Evolutionary conservation across 1,139 yeast genomes (phyloP).

Genomic region (Pichia sp.): DNA sequence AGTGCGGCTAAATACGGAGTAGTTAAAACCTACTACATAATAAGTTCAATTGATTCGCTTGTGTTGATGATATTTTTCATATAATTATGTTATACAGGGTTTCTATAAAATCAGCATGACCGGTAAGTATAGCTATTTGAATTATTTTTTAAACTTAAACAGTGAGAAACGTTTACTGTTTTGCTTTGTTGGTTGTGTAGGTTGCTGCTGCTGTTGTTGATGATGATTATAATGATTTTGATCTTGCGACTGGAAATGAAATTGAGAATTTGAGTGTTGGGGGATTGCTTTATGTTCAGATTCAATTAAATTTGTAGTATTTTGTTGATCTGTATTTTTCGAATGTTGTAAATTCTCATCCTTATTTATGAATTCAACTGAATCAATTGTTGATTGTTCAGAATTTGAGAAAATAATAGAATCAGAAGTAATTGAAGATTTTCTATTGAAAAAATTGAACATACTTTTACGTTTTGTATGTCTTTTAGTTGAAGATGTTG

Average conservation of each 20-base stretch:
- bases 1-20: too few relatives aligned
- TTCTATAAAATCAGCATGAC: not conserved
- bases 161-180: not conserved
- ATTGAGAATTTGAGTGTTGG: too few relatives aligned
- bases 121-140: not conserved
- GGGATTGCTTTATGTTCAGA: not conserved
- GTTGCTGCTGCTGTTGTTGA: not conserved
- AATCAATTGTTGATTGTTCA: not conserved
- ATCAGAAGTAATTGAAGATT: not conserved
- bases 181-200: too few relatives aligned
- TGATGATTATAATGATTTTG: not conserved
- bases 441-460: not conserved
- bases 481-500: not conserved
- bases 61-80: too few relatives aligned
- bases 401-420: not conserved
- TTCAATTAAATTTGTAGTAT: not conserved
- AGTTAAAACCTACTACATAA: too few relatives aligned
- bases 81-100: too few relatives aligned
- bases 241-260: too few relatives aligned
- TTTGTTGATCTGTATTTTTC: not conserved
- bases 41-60: too few relatives aligned
- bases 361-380: too few relatives aligned
- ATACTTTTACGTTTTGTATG: slow-evolving; percentile 1
- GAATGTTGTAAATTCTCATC: not conserved
- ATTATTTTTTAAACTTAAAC: not conserved